Evolutionary conservation across 2,329 filamentous ascomycete species (phyloP).

Genomic region (Aspergillus sp.): DNA sequence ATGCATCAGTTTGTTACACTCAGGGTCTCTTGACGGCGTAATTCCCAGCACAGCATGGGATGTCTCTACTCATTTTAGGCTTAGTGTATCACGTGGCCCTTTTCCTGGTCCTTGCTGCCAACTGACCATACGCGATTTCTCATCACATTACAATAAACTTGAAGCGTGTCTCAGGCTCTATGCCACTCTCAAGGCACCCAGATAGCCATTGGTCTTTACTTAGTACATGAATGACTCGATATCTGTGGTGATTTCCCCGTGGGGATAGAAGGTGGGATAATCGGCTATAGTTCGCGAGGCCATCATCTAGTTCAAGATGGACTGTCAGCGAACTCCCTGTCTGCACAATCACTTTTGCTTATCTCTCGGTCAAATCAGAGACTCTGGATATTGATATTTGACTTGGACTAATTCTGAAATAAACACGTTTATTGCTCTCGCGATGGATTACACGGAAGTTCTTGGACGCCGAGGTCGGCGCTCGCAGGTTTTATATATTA

Average conservation of each 20-base stretch:
- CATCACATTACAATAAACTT: neutral
- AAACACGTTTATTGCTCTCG: neutral
- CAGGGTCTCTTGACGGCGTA: slow-evolving; percentile 27
- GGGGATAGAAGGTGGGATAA: neutral
- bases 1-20: slow-evolving; percentile 21
- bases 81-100: slow-evolving; percentile 32
- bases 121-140: neutral
- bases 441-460: neutral
- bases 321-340: neutral
- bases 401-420: neutral
- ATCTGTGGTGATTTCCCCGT: neutral
- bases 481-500: neutral
- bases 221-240: neutral
- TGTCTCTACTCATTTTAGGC: slow-evolving; percentile 16
- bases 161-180: neutral
- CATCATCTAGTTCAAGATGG: slow-evolving; percentile 21
- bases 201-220: neutral
- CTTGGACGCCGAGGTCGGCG: neutral
- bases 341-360: neutral
- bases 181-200: neutral
- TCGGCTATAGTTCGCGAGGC: slow-evolving; percentile 18
- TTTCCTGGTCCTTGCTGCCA: slow-evolving; percentile 12
- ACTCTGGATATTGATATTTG: no score
- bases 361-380: neutral
- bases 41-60: slow-evolving; percentile 31